Base-by-base conservation (phyloP, 2,329 filamentous ascomycete genomes). In the Lasiodiplodia gonubiensis region DNA sequence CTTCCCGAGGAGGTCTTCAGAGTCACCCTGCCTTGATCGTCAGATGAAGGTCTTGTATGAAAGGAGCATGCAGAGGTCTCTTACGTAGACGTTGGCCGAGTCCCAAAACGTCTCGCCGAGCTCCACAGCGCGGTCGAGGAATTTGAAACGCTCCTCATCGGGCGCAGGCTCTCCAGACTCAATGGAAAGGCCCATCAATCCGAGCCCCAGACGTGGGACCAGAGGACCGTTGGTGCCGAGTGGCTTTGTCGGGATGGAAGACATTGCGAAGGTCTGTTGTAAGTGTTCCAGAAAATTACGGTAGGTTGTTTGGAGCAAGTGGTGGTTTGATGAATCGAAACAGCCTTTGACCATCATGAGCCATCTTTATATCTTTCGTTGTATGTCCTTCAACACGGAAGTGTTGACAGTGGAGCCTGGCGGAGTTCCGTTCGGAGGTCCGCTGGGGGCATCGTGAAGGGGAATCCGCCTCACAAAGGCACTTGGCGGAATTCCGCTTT, bases 1-100 rank as follows among this genome's bases (percentile, higher is more conserved):
- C 49, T 74, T 75, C 8, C 73, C 71, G 0, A 79, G 49, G 3
- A 79, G 70, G 37, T 75, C 73, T 61, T 79, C 77, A 53, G 67
- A 77, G 68, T 79, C 77, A 25, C 72, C 75, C 67, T 72, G 48
- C n/a, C 8, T 25, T 25, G n/a, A 7, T 25, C 4, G 14, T 51
- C 21, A 49, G 46, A 49, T n/a, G 0, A 21, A 23, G 7, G n/a
- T 49, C n/a, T 49, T 49, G 46, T 6, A 49, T 11, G 5, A 23
- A 12, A 49, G 11, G 12, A 18, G 46, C 6, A 23, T 5, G 6
- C 46, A 23, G 46, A 49, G 1, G 18, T 49, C 0, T 4, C 11
- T n/a, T 51, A 51, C 48, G n/a, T 51, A 51, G 48, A 51, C 48
- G 23, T 80, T 76, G 23, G 71, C 66, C 11, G 70, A 72, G 55